Base-by-base conservation (phyloP, 441 rosid species). In the Adansonia madagascariensis region DNA sequence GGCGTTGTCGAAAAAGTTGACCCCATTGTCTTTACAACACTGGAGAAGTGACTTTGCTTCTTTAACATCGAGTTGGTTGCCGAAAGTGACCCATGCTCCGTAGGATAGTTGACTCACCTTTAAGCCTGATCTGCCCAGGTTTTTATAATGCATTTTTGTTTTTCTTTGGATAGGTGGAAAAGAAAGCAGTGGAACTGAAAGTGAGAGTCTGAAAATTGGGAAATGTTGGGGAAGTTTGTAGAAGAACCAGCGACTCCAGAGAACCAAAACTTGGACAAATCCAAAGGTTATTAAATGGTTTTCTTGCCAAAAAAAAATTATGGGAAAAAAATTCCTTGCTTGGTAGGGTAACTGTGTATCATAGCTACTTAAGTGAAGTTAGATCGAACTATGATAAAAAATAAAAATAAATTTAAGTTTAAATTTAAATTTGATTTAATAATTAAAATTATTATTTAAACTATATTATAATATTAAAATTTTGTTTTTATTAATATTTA, bases 1-100 rank as follows among this genome's bases (percentile, higher is more conserved):
- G n/a, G 99, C 98, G 86, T 95, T 95, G 74, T 95, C 99, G 86
- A 95, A 95, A 92, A 94, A 95, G 84, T 92, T 95, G 78, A 95
- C 99, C 12, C 99, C 98, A 53, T 86, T 73, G 81, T 91, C 98
- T 3, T 97, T 85, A 88, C 98, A 91, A 82, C 99, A 94, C 78
- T 92, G 97, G 44, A 94, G 87, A 50, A 95, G 80, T 50, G 99
- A 92, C 80, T 92, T 95, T 0, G 95, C 99, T 75, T 95, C 99
- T 74, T 94, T 95, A 44, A 95, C 97, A 75, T 94, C 98, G 6
- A 94, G 91, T 81, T 95, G 98, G 83, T 95, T 95, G 31, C 99
- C 97, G 81, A 94, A 95, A 76, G 91, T 92, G 4, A 95, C 99
- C 99, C 98, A 95, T 0, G 97, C 88, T 14, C 98, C 98, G 60